phyloP scores from a whole-genome alignment of 2,329 filamentous ascomycete genomes.

The Aspergillus aculeatinus region DNA sequence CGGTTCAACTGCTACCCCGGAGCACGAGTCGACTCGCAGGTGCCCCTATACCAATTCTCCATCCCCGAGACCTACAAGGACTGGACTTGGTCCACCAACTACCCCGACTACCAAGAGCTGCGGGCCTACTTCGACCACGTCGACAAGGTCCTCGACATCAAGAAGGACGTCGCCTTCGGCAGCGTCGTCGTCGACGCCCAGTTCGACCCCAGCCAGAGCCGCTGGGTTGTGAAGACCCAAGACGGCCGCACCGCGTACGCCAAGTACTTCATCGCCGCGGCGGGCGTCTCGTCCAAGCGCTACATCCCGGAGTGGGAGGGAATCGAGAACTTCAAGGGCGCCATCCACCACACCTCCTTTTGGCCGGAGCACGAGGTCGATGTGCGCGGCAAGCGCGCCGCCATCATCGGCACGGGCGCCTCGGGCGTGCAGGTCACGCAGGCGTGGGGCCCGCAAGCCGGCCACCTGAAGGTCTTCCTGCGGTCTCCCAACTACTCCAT shows the following conservation, averaged over 20 bases:
- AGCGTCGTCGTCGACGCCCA: conserved; percentile 44
- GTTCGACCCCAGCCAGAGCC: conserved; percentile 37
- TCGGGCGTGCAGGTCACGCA: conserved; percentile 42
- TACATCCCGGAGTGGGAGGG: conserved; percentile 44
- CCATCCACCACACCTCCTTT: conserved; percentile 55
- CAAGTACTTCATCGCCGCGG: conserved; percentile 48
- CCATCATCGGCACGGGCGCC: conserved; percentile 45
- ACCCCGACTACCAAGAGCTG: conserved; percentile 37
- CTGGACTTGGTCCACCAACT: conserved; percentile 45
- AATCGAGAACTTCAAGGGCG: conserved; percentile 49
- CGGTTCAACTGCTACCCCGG: conserved; percentile 59
- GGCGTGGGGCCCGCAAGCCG: conserved; percentile 14
- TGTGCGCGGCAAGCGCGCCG: conserved; percentile 36
- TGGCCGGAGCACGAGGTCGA: conserved; percentile 38
- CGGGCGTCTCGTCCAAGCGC: conserved; percentile 47
- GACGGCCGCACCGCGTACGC: conserved; percentile 41
- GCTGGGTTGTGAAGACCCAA: conserved; percentile 49
- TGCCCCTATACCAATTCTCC: conserved; percentile 55
- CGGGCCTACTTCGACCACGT: conserved; percentile 50
- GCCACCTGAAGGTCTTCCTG: conserved; percentile 24
- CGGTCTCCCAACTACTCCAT: conserved; percentile 27
- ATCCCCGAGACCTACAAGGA: conserved; percentile 49
- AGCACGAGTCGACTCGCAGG: conserved; percentile 54
- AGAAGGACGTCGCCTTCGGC: conserved; percentile 48
- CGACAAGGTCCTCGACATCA: conserved; percentile 45